Evolutionary conservation across 495 filamentous ascomycete genomes (phyloP), one percentile per base, ranked within the genome.

Genomic region (Pseudevernia furfuracea): DNA sequence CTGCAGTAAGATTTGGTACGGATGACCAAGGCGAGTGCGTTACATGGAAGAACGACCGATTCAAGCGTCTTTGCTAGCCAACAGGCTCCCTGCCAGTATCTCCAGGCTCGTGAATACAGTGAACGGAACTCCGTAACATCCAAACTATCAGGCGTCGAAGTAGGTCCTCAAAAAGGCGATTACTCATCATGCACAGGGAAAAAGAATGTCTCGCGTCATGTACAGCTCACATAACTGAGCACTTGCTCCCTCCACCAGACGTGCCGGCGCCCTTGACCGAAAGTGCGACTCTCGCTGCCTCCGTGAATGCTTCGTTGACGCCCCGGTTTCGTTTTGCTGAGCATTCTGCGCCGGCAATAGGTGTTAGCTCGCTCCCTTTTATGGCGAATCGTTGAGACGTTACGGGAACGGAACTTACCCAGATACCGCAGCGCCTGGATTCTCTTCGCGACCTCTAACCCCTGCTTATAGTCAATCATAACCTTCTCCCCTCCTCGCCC

Each of bases 281-380:
- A 34, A 98, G 79, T 11, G 94, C 94, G n/a, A 97, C 94, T 70
- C 96, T 87, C 53, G 94, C 95, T 44, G 94, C 94, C 78, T 98
- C 94, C 53, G 95, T 97, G 73, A 98, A 98, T 41, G 94, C 95
- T 74, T 98, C 94, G 73, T 96, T 94, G 70, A 98, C 96, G 60
- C 94, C 94, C 44, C 94, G 82, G 76, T 98, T 98, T 73, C 91
- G 87, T 81, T 96, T 96, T 19, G 94, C 94, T 37, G 95, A 97
- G 81, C 94, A 98, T 79, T 98, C 94, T 87, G 67, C 64, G 30
- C 52, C 28, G 17, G 10, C 52, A 32, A 55, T 32, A 34, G 25
- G 7, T 34, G 52, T 55, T 21, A 55, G 52, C 30, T 34, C 19
- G 17, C 19, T 15, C 1, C 49, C 15, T 32, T 10, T 30, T 15